phyloP scores from a whole-genome alignment of 139 green algal species.

The Auxenochlorella protothecoides region DNA sequence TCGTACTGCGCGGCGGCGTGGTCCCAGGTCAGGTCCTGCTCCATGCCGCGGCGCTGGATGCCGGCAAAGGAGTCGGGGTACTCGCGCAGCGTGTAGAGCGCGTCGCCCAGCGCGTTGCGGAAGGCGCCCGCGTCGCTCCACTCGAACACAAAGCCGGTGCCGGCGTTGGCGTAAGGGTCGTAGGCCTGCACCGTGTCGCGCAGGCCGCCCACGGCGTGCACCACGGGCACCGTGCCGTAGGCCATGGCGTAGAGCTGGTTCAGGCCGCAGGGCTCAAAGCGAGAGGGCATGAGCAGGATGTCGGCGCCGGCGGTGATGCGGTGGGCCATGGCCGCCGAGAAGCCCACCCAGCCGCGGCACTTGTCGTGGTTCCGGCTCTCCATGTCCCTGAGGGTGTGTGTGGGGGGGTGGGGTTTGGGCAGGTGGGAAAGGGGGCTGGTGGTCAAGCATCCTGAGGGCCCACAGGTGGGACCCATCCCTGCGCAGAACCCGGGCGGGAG shows the following conservation, averaged over 20 bases:
- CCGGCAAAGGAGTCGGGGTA: constrained; percentile 49
- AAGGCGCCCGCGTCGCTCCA: constrained; percentile 49
- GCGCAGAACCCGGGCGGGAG: background rate
- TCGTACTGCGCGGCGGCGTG: constrained; percentile 84
- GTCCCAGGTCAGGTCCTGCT: constrained; percentile 80
- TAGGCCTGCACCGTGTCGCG: constrained; percentile 74
- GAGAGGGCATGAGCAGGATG: constrained; percentile 67
- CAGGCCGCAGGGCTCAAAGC: constrained; percentile 63
- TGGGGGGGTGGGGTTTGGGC: background rate
- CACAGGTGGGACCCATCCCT: too few relatives aligned
- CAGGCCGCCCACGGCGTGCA: constrained; percentile 63
- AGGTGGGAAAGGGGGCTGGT: too few relatives aligned
- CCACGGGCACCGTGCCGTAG: constrained; percentile 90
- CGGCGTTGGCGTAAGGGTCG: constrained; percentile 64
- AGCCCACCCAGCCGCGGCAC: constrained; percentile 85
- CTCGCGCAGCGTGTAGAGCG: constrained; percentile 65
- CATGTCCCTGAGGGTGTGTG: constrained; percentile 29
- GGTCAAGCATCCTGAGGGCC: too few relatives aligned
- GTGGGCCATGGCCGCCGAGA: constrained; percentile 82
- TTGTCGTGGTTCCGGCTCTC: constrained; percentile 37
- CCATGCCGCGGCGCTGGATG: constrained; percentile 51
- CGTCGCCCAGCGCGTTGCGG: constrained; percentile 48
- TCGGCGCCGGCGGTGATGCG: constrained; percentile 72
- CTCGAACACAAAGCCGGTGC: constrained; percentile 59
- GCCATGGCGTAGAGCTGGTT: constrained; percentile 91